Conservation (phyloP, 164 flowering plant genomes). For the Stephania cephalantha region DNA sequence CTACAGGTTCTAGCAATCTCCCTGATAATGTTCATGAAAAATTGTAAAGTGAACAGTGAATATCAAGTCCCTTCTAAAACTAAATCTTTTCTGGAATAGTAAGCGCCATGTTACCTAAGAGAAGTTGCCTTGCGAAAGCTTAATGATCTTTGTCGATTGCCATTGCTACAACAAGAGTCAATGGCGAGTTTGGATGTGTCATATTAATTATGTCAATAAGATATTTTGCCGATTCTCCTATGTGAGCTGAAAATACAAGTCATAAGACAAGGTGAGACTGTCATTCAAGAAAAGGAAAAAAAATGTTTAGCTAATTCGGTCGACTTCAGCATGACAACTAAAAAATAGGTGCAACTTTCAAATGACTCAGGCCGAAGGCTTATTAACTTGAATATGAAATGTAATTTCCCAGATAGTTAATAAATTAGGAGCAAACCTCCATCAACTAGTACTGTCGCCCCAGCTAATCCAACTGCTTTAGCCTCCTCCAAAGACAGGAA, state of each 20-base stretch:
- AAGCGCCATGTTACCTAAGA: conserved; percentile 44
- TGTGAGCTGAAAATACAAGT: conserved; percentile 65
- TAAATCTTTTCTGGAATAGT: no score
- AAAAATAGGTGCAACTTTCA: no score
- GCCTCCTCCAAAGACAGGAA: conserved; percentile 53
- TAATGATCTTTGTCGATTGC: conserved; percentile 89
- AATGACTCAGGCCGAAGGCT: no score
- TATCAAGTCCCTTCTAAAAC: no score
- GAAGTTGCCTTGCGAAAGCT: conserved; percentile 72
- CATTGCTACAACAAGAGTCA: conserved; percentile 90
- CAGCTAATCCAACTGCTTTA: conserved; percentile 52
- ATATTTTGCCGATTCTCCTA: conserved; percentile 79
- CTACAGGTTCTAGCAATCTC: conserved; percentile 42
- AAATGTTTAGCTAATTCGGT: no score
- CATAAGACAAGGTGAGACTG: no score
- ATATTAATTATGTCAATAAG: conserved; percentile 48
- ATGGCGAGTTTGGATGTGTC: conserved; percentile 38
- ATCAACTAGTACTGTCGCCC: conserved; percentile 59
- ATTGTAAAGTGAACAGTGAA: no score
- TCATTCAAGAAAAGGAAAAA: no score
- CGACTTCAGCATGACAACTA: no score
- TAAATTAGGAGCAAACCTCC: conserved; percentile 51
- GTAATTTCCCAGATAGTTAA: neutral
- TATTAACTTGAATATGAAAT: no score
- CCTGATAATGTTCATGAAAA: conserved; percentile 29